Conservation (phyloP, 1,284 basidiomycete genomes). For the Amylostereum areolatum region DNA sequence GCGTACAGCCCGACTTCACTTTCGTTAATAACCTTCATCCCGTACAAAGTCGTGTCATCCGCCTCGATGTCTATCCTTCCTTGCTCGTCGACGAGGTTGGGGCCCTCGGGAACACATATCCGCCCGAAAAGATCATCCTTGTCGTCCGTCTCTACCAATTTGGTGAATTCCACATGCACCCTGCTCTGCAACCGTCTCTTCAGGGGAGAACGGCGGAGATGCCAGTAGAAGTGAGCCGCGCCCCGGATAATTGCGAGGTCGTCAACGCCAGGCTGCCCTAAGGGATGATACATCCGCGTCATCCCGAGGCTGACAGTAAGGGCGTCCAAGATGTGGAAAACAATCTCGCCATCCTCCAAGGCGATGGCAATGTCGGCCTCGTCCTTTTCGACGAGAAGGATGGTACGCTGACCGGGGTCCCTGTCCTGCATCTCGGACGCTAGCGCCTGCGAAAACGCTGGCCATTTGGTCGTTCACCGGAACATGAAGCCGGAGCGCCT, state of each 20-base stretch:
- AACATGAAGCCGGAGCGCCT: slow-evolving; percentile 1
- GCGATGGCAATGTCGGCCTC: neutral
- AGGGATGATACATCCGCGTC: neutral
- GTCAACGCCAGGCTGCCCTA: neutral
- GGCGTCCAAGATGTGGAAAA: neutral
- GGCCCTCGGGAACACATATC: neutral
- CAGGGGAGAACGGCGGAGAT: slow-evolving; percentile 1
- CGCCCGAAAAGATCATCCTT: too few species aligned
- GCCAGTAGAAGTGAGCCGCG: slow-evolving; percentile 5
- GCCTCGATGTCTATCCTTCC: neutral
- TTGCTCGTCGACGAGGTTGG: neutral
- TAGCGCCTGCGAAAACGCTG: neutral
- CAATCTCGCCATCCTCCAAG: neutral
- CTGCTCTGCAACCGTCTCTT: neutral
- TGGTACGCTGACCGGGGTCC: neutral
- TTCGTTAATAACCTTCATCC: neutral
- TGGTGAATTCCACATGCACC: neutral
- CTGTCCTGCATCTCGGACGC: neutral
- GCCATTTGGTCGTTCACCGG: neutral
- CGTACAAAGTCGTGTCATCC: neutral
- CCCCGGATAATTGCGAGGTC: neutral
- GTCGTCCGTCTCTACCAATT: neutral
- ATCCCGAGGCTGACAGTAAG: neutral
- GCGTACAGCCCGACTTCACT: neutral
- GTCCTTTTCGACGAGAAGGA: slow-evolving; percentile 3